These are phyloP conservation scores for Xylaria sp. DNA, from an alignment of 2,329 filamentous ascomycete genomes.

Conservation along the genomic window DNA sequence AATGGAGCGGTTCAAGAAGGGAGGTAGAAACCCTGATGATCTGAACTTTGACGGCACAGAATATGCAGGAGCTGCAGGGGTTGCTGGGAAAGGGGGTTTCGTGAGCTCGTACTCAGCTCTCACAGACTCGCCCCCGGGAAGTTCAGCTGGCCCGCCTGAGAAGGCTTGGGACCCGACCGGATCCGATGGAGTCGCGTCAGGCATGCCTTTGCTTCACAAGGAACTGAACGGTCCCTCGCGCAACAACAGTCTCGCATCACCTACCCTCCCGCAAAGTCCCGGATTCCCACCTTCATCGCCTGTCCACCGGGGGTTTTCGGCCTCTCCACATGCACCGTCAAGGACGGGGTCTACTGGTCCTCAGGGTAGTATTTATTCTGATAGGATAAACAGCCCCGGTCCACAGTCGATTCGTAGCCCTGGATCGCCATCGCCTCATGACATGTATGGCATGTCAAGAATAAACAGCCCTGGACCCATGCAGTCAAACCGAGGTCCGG, in stretches of 20 bases:
- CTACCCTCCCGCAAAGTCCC: constrained; percentile 40
- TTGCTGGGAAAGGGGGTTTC: constrained; percentile 33
- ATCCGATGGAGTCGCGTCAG: constrained; percentile 20
- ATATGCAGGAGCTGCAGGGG: constrained; percentile 29
- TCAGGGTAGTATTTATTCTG: constrained; percentile 34
- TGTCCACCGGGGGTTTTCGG: constrained; percentile 47
- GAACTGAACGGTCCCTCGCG: constrained; percentile 14
- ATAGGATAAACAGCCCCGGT: constrained; percentile 45
- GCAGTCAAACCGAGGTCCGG: constrained; percentile 32
- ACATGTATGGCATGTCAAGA: constrained; percentile 39
- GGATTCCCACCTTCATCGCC: constrained; percentile 43
- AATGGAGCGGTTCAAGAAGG: constrained; percentile 61
- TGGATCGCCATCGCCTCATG: constrained; percentile 37
- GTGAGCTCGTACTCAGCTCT: constrained; percentile 35
- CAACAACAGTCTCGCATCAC: constrained; percentile 42
- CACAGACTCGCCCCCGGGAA: constrained; percentile 39
- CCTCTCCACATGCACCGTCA: constrained; percentile 43
- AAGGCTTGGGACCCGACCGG: constrained; percentile 40
- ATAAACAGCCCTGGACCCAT: constrained; percentile 37
- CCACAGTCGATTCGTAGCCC: constrained; percentile 26
- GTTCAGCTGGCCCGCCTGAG: constrained; percentile 37
- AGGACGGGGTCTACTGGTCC: constrained; percentile 47
- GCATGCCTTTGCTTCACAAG: constrained; percentile 34
- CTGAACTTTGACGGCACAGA: constrained; percentile 37
- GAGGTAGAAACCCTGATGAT: constrained; percentile 60